A percentile compares a stretch with the other conserved stretches of the same genome.
Conservation (phyloP, 306 rosid species). For the Rosa rugosa region DNA sequence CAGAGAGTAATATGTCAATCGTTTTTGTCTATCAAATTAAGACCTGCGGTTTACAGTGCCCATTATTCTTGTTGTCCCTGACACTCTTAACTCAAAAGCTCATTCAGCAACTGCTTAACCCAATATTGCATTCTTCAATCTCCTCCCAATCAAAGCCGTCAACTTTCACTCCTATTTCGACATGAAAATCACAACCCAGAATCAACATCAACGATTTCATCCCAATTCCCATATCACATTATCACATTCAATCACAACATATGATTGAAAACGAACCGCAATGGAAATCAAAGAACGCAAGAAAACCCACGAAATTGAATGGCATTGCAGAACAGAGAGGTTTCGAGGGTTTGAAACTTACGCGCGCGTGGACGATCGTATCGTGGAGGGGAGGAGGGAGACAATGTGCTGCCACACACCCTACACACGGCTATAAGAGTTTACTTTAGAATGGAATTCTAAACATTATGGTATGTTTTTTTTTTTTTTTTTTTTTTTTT, state of each 20-base stretch:
- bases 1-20: neutral
- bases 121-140: slow-evolving; percentile 37
- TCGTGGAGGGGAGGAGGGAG: neutral
- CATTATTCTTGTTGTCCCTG: slow-evolving; percentile 36
- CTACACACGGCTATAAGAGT: neutral
- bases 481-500: neutral
- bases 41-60: slow-evolving; percentile 53
- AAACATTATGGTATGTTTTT: neutral
- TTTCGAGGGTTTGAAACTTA: neutral
- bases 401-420: slow-evolving; percentile 5
- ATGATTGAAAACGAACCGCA: neutral
- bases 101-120: slow-evolving; percentile 31
- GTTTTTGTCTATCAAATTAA: neutral
- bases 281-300: neutral
- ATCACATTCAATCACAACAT: neutral
- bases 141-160: neutral
- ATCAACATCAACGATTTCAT: neutral
- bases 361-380: slow-evolving; percentile 31
- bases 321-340: neutral
- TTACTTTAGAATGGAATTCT: neutral
- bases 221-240: neutral
- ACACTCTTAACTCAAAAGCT: slow-evolving; percentile 35
- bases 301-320: neutral
- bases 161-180: slow-evolving; percentile 11
- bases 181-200: slow-evolving; percentile 1